Evolutionary conservation across 208 protist genomes (phyloP).

Genomic region (Wallacemonas sp.): DNA sequence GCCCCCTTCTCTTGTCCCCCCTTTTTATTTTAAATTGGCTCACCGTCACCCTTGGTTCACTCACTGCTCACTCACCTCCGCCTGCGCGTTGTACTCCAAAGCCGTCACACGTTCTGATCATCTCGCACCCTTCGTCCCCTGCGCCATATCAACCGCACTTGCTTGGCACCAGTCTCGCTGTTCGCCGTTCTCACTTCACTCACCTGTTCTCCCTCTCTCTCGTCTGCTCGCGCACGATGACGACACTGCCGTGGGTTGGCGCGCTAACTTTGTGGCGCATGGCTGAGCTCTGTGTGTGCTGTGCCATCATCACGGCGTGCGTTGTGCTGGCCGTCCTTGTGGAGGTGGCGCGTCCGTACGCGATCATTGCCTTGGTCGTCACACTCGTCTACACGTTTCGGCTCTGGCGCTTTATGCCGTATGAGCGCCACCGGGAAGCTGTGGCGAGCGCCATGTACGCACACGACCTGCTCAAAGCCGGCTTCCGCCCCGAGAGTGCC

Average conservation of each 20-base stretch:
- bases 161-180: background rate
- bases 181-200: background rate
- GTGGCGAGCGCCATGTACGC: too few relatives aligned
- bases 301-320: slow-evolving; percentile 7
- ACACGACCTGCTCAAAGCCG: too few relatives aligned
- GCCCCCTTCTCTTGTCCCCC: background rate
- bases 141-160: too few relatives aligned
- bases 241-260: background rate
- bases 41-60: background rate
- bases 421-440: too few relatives aligned
- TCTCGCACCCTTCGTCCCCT: too few relatives aligned
- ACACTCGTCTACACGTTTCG: slow-evolving; percentile 26
- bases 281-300: slow-evolving; percentile 1
- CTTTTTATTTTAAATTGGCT: background rate
- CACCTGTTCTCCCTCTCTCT: background rate
- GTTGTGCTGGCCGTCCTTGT: slow-evolving; percentile 29
- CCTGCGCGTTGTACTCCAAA: too few relatives aligned
- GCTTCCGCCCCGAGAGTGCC: too few relatives aligned
- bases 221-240: background rate
- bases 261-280: background rate
- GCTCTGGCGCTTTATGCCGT: slow-evolving; percentile 53
- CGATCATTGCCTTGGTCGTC: slow-evolving; percentile 23
- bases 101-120: too few relatives aligned
- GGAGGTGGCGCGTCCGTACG: slow-evolving; percentile 24
- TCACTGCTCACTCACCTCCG: background rate